Base-by-base conservation (phyloP, 805 yeast species). In the Metschnikowia lunata region DNA sequence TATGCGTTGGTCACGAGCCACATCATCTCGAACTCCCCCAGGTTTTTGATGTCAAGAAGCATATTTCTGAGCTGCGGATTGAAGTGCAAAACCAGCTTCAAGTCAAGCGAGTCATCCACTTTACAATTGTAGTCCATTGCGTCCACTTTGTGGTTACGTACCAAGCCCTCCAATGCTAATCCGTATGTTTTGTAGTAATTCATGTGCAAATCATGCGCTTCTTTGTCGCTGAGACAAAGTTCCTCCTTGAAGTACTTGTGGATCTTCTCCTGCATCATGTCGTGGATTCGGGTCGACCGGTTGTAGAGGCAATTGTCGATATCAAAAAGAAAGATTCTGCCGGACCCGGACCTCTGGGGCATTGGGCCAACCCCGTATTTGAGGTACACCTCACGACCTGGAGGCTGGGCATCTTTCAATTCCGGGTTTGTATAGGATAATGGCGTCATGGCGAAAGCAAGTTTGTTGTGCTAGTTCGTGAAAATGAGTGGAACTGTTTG, bases 1-100 rank as follows among this genome's bases (percentile, higher is more conserved):
- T 91, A 91, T 1, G 99, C 98, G 62, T 91, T 91, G 5, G 99
- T 91, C 58, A 88, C 85, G 36, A 93, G 74, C 99, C 99, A 91
- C 50, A 91, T 68, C 57, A 82, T 74, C 55, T 82, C 83, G 45
- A 83, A 80, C 50, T 80, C 77, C n/a, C 65, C 59, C 10, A 62
- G 44, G 30, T 61, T 54, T 46, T 63, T 72, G 52, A 85, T 52
- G 8, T 64, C 55, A 4, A 75, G 43, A 36, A 85, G 64, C 74
- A 80, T 64, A 26, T 73, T 63, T 48, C 90, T 70, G 43, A 83
- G 66, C 33, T 66, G 60, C 6, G 62, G 63, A 53, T 84, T 80
- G 36, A 90, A 95, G 39, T 69, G 63, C 44, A 91, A 71, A n/a
- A 89, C 83, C 40, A 77, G 69, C 47, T 88, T 90, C 57, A 91